phyloP scores from a whole-genome alignment of 163 green algal genomes.

The Scenedesmus sp. region DNA sequence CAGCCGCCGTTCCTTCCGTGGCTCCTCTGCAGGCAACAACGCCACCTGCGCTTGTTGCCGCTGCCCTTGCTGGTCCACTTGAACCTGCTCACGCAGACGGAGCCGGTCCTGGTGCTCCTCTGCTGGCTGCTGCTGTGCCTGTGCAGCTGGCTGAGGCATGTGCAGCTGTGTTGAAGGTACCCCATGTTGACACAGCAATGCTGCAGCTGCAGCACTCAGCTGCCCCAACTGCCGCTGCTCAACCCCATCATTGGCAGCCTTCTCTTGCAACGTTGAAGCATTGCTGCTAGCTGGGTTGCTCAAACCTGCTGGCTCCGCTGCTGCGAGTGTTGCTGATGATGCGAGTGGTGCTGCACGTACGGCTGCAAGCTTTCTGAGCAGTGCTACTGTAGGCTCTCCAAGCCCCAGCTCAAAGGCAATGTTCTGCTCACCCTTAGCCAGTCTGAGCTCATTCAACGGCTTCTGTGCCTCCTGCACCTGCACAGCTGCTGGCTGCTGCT shows the following conservation, averaged over 20 bases:
- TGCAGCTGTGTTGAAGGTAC: not conserved
- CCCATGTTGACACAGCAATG: not conserved
- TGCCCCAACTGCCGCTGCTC: slow-evolving; percentile 14
- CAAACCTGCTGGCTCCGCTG: not conserved
- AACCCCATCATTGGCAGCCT: not conserved
- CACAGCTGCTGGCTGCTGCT: not conserved
- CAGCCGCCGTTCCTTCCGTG: not conserved
- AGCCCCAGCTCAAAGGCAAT: not conserved
- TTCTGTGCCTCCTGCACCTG: not conserved
- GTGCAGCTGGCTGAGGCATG: not conserved
- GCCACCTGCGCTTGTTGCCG: slow-evolving; percentile 4
- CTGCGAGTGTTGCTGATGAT: not conserved
- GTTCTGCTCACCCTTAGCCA: not conserved
- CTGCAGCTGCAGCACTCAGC: not conserved
- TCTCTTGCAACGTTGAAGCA: not conserved
- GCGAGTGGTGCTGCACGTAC: not conserved
- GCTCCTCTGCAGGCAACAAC: not conserved
- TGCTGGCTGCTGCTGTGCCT: not conserved
- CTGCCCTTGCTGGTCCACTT: not conserved
- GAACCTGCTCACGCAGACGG: not conserved
- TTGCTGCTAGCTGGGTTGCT: slow-evolving; percentile 3
- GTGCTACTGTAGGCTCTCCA: not conserved
- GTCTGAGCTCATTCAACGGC: not conserved
- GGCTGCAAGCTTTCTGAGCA: not conserved
- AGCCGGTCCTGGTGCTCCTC: not conserved